Percentiles rank a stretch among this genome's conserved stretches.
Evolutionary conservation across 176 grass and related monocot genomes (phyloP).

Genomic region (Tillandsia fasciculata): DNA sequence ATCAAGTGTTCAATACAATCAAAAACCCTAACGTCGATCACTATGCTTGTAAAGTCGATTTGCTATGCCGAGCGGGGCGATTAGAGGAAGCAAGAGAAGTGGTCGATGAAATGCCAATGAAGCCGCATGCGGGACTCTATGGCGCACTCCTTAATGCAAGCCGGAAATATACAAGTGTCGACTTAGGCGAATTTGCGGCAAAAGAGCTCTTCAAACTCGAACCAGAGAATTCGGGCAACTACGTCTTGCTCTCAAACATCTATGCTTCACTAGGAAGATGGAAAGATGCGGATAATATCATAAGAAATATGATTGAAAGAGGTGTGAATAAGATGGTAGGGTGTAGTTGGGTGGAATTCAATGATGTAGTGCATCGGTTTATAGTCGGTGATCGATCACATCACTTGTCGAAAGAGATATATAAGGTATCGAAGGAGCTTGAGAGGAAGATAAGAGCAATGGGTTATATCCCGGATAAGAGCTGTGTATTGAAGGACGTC

Average conservation of each 20-base stretch:
- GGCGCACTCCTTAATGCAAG: slow-evolving; percentile 13
- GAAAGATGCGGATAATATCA: slow-evolving; percentile 7
- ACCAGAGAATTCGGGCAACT: slow-evolving; percentile 19
- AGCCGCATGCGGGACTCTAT: slow-evolving; percentile 20
- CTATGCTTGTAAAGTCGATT: slow-evolving; percentile 23
- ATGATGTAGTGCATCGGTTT: slow-evolving; percentile 3
- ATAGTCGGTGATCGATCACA: slow-evolving; percentile 15
- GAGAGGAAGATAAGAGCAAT: not conserved
- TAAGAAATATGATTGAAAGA: not conserved
- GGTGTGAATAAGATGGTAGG: slow-evolving; percentile 5
- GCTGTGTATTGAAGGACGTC: not conserved
- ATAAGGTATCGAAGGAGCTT: not conserved
- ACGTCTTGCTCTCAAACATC: slow-evolving; percentile 19
- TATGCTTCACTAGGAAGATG: slow-evolving; percentile 16
- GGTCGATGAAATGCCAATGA: slow-evolving; percentile 10
- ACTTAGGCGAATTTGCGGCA: slow-evolving; percentile 13
- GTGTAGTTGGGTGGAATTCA: slow-evolving; percentile 16
- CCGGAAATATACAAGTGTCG: not conserved
- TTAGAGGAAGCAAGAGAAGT: slow-evolving; percentile 11
- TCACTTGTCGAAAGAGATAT: not conserved
- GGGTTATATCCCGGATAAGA: not conserved
- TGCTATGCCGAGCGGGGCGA: slow-evolving; percentile 3
- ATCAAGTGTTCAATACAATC: slow-evolving; percentile 11
- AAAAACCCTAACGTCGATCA: slow-evolving; percentile 2
- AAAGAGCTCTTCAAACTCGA: slow-evolving; percentile 14